Evolutionary conservation across 2,329 filamentous ascomycete genomes (phyloP).

Genomic region (Ciborinia camelliae): DNA sequence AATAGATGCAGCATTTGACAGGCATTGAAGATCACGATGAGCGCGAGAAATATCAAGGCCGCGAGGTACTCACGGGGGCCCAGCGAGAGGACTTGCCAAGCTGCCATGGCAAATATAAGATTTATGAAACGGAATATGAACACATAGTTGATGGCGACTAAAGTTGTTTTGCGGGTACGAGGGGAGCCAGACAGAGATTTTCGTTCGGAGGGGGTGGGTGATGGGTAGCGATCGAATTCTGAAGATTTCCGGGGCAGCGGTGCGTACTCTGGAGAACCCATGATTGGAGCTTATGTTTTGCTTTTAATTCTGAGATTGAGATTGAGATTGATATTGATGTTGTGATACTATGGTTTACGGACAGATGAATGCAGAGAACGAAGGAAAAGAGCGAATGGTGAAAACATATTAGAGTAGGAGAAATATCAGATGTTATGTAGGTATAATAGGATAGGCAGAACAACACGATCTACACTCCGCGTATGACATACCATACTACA

Average conservation of each 20-base stretch:
- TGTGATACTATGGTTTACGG: no score
- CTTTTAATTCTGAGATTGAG: no score
- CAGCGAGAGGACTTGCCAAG: no score
- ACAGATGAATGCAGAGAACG: no score
- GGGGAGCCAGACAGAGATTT: neutral
- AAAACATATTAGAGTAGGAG: no score
- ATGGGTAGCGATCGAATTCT: conserved; percentile 5
- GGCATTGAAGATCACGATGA: neutral
- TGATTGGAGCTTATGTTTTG: neutral
- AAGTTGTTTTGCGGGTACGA: neutral
- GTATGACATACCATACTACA: no score
- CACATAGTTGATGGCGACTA: neutral
- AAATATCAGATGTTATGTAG: no score
- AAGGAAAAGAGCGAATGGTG: no score
- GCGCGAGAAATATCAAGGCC: neutral
- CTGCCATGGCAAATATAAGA: neutral
- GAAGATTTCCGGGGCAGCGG: conserved; percentile 3
- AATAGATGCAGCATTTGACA: neutral
- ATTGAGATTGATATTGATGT: neutral
- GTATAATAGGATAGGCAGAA: no score
- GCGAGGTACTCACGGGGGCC: no score
- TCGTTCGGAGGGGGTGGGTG: neutral
- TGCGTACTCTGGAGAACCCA: conserved; percentile 3
- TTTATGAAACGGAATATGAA: neutral
- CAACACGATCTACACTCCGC: no score